Evolutionary conservation across 2,329 filamentous ascomycete species (phyloP), one percentile per base, ranked within the genome.

Genomic region (Aureobasidium subglaciale): DNA sequence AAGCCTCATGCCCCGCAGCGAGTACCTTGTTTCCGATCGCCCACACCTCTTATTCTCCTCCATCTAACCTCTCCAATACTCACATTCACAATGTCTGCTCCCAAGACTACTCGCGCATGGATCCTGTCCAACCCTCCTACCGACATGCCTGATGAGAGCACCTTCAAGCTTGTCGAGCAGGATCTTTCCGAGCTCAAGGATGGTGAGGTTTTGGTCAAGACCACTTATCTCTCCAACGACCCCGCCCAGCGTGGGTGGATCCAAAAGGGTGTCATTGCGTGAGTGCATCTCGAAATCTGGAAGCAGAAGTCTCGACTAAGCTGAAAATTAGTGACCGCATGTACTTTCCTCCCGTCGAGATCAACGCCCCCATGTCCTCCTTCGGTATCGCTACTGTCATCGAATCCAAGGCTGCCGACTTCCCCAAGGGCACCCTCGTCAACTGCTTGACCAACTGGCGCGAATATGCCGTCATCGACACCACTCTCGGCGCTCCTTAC

Each of bases 211-310:
- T 71, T 80, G 18, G 58, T 78, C 54, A 75, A 78, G 64, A 64
- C 67, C 2, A 61, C 73, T 16, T 78, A 71, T 63, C 63, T 79
- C 49, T 78, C 75, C 59, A 80, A 79, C 59, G 78, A 80, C 64
- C 78, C 78, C 1, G 78, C 76, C 3, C 76, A 79, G 62, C 72
- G 78, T 55, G 70, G 68, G 41, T 78, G 76, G 75, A 78, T 80
- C 58, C 68, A 74, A 57, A 63, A 68, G 22, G 54, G 35, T 27
- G 42, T 49, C 5, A 25, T 48, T 3, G 41, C 54, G 54, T 62
- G 57, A 56, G 63, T 66, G 22, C 40, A 43, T 11, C n/a, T 15
- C 11, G 4, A 20, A 30, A 2, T n/a, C 7, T n/a, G 11, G n/a
- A 3, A 52, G 1, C 22, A 24, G 18, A 16, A 37, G 7, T 18